phyloP scores from a whole-genome alignment of 2,329 filamentous ascomycete species.

The Stemphylium lycopersici region DNA sequence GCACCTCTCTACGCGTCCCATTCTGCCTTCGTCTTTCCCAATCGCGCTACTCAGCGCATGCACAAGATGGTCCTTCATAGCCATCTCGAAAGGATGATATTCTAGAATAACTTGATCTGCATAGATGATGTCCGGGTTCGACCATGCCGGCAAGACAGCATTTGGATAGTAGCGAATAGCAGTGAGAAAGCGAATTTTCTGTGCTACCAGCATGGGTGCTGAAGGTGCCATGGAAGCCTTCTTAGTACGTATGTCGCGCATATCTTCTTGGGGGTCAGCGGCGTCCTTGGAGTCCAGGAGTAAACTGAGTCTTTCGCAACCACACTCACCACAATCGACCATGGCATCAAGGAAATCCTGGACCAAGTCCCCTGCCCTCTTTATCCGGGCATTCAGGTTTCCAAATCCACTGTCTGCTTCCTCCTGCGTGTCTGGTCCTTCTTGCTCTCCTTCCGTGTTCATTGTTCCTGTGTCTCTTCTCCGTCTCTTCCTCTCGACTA shows the following conservation, averaged over 20 bases:
- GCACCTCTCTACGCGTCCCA: slow-evolving; percentile 21
- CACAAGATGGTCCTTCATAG: slow-evolving; percentile 9
- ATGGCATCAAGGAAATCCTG: slow-evolving; percentile 22
- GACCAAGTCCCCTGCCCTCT: slow-evolving; percentile 8
- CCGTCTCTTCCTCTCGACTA: slow-evolving; percentile 12
- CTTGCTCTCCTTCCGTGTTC: not conserved
- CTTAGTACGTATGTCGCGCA: not conserved
- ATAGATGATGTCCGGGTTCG: slow-evolving; percentile 10
- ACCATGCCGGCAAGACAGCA: slow-evolving; percentile 14
- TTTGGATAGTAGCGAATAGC: slow-evolving; percentile 13
- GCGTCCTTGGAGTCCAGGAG: not conserved
- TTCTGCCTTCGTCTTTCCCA: slow-evolving; percentile 15
- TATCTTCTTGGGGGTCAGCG: not conserved
- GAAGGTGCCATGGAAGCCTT: not conserved
- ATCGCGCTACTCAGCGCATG: slow-evolving; percentile 16
- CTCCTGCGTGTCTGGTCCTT: not conserved
- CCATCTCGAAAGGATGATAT: slow-evolving; percentile 9
- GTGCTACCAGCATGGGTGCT: not conserved
- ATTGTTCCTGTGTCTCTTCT: not conserved
- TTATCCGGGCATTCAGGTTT: not conserved
- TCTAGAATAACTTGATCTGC: slow-evolving; percentile 21
- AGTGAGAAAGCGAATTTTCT: slow-evolving; percentile 13
- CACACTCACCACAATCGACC: slow-evolving; percentile 7
- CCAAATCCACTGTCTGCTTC: not conserved
- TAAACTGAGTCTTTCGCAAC: not conserved